A percentile compares a stretch with the other conserved stretches of the same genome.
Conservation (phyloP, 2,329 filamentous ascomycete genomes). For the Cytospora schulzeri region DNA sequence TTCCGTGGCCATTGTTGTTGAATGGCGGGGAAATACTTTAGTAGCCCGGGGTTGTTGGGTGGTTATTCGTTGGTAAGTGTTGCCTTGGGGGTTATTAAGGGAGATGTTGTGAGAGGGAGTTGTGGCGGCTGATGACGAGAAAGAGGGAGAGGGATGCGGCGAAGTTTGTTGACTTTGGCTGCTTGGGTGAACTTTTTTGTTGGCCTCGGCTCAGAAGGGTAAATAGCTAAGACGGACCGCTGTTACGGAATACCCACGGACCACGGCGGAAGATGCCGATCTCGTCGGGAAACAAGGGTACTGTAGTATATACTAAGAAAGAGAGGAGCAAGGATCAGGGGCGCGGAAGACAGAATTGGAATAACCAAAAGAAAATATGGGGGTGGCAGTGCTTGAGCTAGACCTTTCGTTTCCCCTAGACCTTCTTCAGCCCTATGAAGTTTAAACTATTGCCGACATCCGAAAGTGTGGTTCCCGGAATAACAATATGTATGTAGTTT, state of each 20-base stretch:
- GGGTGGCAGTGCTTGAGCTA: slow-evolving; percentile 26
- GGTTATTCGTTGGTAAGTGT: too few relatives aligned
- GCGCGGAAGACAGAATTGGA: not conserved
- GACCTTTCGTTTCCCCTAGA: not conserved
- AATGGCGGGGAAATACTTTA: not conserved
- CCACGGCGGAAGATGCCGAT: not conserved
- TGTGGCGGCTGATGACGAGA: not conserved
- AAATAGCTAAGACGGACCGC: too few relatives aligned
- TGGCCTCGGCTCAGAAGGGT: not conserved
- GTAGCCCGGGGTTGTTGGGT: not conserved
- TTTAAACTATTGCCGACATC: not conserved
- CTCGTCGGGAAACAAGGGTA: not conserved
- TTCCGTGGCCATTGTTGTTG: slow-evolving; percentile 31
- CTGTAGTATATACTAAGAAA: too few relatives aligned
- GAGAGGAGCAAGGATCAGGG: slow-evolving; percentile 21
- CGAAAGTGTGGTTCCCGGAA: not conserved
- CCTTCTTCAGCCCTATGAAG: slow-evolving; percentile 24
- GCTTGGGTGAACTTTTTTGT: not conserved
- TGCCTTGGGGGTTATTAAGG: not conserved
- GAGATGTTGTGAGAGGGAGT: too few relatives aligned
- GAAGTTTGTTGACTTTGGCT: not conserved
- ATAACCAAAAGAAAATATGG: slow-evolving; percentile 22
- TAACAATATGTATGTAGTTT: too few relatives aligned
- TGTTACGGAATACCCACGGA: not conserved
- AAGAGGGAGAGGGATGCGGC: too few relatives aligned